Base-by-base conservation (phyloP, 441 rosid genomes). In the Dalechampia spathulata region DNA sequence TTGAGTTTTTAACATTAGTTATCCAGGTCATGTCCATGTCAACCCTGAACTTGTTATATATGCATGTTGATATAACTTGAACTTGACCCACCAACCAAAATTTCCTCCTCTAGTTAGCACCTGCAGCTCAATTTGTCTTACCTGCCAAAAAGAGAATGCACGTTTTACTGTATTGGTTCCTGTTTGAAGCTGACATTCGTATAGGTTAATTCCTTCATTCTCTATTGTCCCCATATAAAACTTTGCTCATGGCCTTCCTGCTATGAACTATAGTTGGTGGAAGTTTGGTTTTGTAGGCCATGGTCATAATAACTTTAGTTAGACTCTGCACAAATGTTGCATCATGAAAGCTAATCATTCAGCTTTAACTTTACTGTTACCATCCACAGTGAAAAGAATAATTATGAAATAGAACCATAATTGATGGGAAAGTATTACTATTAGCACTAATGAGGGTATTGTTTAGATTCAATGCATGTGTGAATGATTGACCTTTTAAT, bases 401-500 rank as follows among this genome's bases (percentile, higher is more conserved):
- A n/a, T n/a, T n/a, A n/a, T n/a, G n/a, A n/a, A n/a, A n/a, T n/a
- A n/a, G n/a, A n/a, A n/a, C n/a, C n/a, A 26, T 43, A 47, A 63
- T 49, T 57, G 30, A 28, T 54, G 59, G 56, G 50, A 56, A 60
- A 54, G 25, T 47, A 58, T 46, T 12, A 57, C 57, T 53, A 57
- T 25, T 52, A 12, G 56, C 6, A 50, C 8, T n/a, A n/a, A n/a
- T n/a, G 34, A 30, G 51, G 26, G 28, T 44, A 47, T 57, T 54
- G 49, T 39, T 74, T 27, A 28, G 41, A 49, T 68, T 62, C 75
- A 64, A 41, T 60, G 78, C 39, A 69, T 67, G 22, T 14, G 61
- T 58, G 44, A 60, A 56, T 72, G 66, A 55, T 58, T 70, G 59
- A 60, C n/a, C n/a, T 46, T 43, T 71, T 73, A 68, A 61, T 55